Evolutionary conservation across 225 moss, liverwort and hornwort genomes (phyloP), one percentile per base, ranked within the genome.

Genomic region (Sphagnum contortum): DNA sequence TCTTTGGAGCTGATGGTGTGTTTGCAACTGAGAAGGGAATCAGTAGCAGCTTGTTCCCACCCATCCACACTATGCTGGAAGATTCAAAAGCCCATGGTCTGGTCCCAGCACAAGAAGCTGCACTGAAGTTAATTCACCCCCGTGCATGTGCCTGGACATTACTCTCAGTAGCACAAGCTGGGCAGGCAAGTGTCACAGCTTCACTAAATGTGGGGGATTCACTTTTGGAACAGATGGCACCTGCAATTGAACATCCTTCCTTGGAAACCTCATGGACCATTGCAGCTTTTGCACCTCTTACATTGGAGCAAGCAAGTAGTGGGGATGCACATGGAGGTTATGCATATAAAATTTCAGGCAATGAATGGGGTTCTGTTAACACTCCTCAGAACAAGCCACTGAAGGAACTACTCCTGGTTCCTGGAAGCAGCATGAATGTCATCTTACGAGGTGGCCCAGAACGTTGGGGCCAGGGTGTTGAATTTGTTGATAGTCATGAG

Each of bases 381-480:
- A 64, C 68, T 44, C 66, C 70, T 71, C 68, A 61, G 66, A 62
- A 51, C 52, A 61, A 61, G 57, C 73, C 47, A 29, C 64, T 95
- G 53, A 79, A 64, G 44, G 89, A 89, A 64, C 74, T 89, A 61
- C 68, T 86, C 1, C 86, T 95, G 45, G 88, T 81, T 29, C 65
- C 81, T 54, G 83, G 89, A 73, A 95, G 89, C 77, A 92, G 81
- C 75, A 90, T 92, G 94, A 79, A 75, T 68, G 82, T 95, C 57
- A 71, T 82, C 65, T 74, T 95, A 67, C 84, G 80, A 55, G 94
- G 94, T 4, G 94, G 91, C 59, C 94, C 94, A 49, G 94, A 95
- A 63, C 82, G 89, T 11, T 95, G 94, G 94, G 74, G 94, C 45
- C 89, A 92, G 67, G 94, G 94, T 67, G 89, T 92, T 57, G 91